Base-by-base conservation (phyloP, 2,329 filamentous ascomycete genomes). In the Fusarium pseudoanthophilum region DNA sequence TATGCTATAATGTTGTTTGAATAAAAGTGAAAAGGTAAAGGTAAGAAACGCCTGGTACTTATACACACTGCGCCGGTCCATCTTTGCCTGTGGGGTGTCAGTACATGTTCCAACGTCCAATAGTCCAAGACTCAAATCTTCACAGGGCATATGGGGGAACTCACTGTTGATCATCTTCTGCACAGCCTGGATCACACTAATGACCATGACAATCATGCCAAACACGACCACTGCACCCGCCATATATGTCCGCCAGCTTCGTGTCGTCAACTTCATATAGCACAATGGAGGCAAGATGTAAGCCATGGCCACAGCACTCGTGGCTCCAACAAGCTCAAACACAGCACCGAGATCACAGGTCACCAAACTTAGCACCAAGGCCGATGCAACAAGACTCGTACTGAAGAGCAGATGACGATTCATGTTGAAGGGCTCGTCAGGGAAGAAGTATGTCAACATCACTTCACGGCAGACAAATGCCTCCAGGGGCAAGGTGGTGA, bases 391-490 rank as follows among this genome's bases (percentile, higher is more conserved):
- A 32, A 98, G 87, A 9, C 90, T 86, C 2, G 94, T 95, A 74
- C 93, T 97, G 81, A 98, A 93, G 67, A 97, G 89, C 51, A 99
- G 83, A 82, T 99, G 96, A 48, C 95, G 90, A 72, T 92, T 92
- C 77, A 94, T 90, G 80, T 95, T 92, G 84, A 95, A 97, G 0
- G 93, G 92, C 75, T 85, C 94, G 68, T 85, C 86, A 2, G 88
- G 89, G 78, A 87, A 91, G 80, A 87, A 92, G 83, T 97, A 98
- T 72, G 94, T 95, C 75, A 94, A 89, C 93, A 98, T 97, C 72
- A 98, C 95, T 83, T 98, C 96, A 79, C 96, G 91, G 83, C 96
- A 99, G 61, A 99, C 96, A 82, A 99, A 99, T 21, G 95, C 95
- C 86, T 99, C 96, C 68, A 99, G 91, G 1, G 96, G 96, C 40